Evolutionary conservation across 2,329 filamentous ascomycete genomes (phyloP).

Genomic region (Scedosporium dehoogii): DNA sequence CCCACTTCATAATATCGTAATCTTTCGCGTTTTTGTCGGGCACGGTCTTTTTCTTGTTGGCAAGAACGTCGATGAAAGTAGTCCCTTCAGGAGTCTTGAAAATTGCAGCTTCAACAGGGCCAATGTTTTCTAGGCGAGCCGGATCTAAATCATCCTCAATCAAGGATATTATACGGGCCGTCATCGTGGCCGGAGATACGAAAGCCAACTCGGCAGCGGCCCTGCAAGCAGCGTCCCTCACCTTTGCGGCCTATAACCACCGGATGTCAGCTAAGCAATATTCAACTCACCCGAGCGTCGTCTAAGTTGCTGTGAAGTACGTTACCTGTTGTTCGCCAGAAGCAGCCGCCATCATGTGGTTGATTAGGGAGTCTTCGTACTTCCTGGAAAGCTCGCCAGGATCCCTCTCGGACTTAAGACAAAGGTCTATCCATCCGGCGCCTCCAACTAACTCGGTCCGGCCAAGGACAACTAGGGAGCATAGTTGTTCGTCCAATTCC

Average conservation of each 20-base stretch:
- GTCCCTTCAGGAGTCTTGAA: conserved; percentile 84
- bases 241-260: conserved; percentile 22
- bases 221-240: conserved; percentile 66
- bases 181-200: conserved; percentile 75
- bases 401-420: conserved; percentile 69
- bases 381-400: conserved; percentile 67
- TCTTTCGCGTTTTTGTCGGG: conserved; percentile 89
- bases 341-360: conserved; percentile 50
- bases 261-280: conserved; percentile 11
- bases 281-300: neutral
- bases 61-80: conserved; percentile 81
- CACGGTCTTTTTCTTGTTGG: conserved; percentile 62
- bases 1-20: conserved; percentile 95
- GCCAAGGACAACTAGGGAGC: conserved; percentile 67
- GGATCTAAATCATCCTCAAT: conserved; percentile 66
- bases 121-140: conserved; percentile 59
- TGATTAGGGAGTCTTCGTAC: conserved; percentile 53
- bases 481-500: conserved; percentile 58
- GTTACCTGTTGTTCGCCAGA: conserved; percentile 41
- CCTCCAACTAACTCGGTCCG: conserved; percentile 68
- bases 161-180: conserved; percentile 63
- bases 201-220: conserved; percentile 89
- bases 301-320: neutral
- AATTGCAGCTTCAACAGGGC: conserved; percentile 84
- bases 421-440: conserved; percentile 81